Evolutionary conservation across 805 yeast species (phyloP), one percentile per base, ranked within the genome.

Genomic region (Pichia nakasei): DNA sequence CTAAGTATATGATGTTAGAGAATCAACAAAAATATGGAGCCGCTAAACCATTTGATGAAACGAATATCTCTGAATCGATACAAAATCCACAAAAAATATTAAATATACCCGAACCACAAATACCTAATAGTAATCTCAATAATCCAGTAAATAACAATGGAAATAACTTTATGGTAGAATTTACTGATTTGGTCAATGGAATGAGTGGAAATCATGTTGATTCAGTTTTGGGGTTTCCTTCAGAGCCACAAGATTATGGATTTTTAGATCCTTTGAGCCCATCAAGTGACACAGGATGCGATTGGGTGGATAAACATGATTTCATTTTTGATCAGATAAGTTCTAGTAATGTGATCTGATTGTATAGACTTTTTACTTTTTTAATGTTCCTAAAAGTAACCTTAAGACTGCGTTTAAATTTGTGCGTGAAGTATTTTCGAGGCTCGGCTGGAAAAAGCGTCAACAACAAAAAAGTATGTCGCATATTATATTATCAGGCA

Each of bases 241-340:
- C 34, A n/a, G 44, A 41, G 2, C 18, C 38, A 5, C 47, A 40
- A 29, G 44, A 56, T 27, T 48, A 48, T 22, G 52, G 46, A 20
- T 39, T 51, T 24, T 40, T 51, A 32, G 52, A 53, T 21, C 49
- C 46, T 2, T 34, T 56, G 35, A 56, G 60, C 19, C 63, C 63
- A 9, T 36, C 51, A 5, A 54, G 72, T 6, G 78, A 73, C 37
- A 73, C 78, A 3, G 80, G 80, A 0, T 74, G 80, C 61, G 76
- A 74, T 49, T 74, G 79, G 78, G 72, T 74, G 38, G 80, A 74
- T 52, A 74, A 72, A 43, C 63, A 66, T 48, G 61, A 62, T 40
- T 58, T 70, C 40, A 73, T 68, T 38, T 68, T 58, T 51, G 67
- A 60, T 36, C 61, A 55, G 8, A 57, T 57, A 38, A 48, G 57